A percentile compares a stretch with the other conserved stretches of the same genome.
phyloP scores from a whole-genome alignment of 2,329 filamentous ascomycete genomes.

The Hypoxylon sp. region DNA sequence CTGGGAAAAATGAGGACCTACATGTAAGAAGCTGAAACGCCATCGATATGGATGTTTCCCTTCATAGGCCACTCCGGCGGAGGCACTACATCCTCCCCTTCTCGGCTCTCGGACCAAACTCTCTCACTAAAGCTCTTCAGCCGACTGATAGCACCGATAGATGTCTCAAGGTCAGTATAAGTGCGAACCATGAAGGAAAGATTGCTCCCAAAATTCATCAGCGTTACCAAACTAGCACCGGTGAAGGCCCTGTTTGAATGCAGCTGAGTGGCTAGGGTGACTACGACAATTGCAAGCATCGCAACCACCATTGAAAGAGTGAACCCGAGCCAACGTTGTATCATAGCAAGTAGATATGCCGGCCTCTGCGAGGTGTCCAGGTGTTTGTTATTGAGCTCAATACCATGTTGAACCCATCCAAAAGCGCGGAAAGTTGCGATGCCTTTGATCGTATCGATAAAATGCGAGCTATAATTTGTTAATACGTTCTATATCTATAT shows the following conservation, averaged over 20 bases:
- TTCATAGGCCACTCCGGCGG: slow-evolving; percentile 50
- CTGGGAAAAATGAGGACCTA: slow-evolving; percentile 19
- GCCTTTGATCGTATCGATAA: slow-evolving; percentile 64
- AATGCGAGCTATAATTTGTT: slow-evolving; percentile 54
- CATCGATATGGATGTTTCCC: slow-evolving; percentile 46
- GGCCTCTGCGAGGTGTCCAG: slow-evolving; percentile 66
- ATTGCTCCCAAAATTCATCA: slow-evolving; percentile 51
- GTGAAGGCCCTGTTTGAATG: slow-evolving; percentile 48
- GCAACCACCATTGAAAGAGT: slow-evolving; percentile 46
- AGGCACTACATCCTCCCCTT: slow-evolving; percentile 47
- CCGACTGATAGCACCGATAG: slow-evolving; percentile 54
- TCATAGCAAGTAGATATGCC: slow-evolving; percentile 65
- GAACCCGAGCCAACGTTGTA: slow-evolving; percentile 58
- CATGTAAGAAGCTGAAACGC: slow-evolving; percentile 51
- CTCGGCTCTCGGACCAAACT: slow-evolving; percentile 45
- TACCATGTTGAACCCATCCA: slow-evolving; percentile 59
- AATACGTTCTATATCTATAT: slow-evolving; percentile 9
- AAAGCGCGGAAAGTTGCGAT: slow-evolving; percentile 66
- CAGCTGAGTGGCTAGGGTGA: slow-evolving; percentile 45
- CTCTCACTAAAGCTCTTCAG: slow-evolving; percentile 48
- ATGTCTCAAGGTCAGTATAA: slow-evolving; percentile 53
- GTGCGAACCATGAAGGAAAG: slow-evolving; percentile 51
- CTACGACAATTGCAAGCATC: slow-evolving; percentile 44
- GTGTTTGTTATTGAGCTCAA: slow-evolving; percentile 59
- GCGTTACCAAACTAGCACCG: slow-evolving; percentile 52